Conservation (phyloP, 2,329 filamentous ascomycete genomes). For the Ophiostoma piceae region DNA sequence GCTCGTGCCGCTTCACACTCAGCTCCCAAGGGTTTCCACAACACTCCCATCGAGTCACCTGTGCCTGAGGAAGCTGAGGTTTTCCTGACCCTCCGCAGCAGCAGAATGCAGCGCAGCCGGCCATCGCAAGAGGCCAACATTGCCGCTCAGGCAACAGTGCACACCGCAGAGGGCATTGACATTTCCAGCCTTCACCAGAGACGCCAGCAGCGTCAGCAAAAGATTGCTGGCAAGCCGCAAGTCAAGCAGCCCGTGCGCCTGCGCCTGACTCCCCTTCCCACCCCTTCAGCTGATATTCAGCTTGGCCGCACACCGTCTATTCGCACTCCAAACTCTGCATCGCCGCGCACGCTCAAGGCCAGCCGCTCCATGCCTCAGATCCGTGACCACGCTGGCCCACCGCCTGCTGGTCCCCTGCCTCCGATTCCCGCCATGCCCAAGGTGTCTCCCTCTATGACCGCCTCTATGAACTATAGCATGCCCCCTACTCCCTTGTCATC, state of each 20-base stretch:
- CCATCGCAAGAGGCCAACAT: background rate
- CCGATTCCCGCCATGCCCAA: constrained; percentile 21
- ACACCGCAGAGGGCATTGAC: background rate
- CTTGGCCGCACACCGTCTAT: background rate
- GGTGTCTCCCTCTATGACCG: background rate
- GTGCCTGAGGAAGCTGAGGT: constrained; percentile 25
- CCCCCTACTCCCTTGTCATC: constrained; percentile 1
- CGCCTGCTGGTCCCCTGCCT: constrained; percentile 23
- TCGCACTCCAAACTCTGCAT: background rate
- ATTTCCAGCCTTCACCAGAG: constrained; percentile 23
- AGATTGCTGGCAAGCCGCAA: constrained; percentile 19
- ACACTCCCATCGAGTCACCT: constrained; percentile 17
- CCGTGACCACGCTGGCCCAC: constrained; percentile 16
- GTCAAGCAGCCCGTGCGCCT: constrained; percentile 20
- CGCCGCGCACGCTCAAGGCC: constrained; percentile 19
- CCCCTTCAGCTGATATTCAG: constrained; percentile 14
- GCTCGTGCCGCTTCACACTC: constrained; percentile 19
- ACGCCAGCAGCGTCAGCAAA: constrained; percentile 24
- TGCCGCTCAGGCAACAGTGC: background rate
- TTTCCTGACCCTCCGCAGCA: background rate
- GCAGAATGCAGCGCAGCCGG: background rate
- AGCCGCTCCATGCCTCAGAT: constrained; percentile 27
- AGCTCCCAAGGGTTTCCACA: constrained; percentile 20
- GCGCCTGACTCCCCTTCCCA: constrained; percentile 20
- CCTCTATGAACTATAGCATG: background rate